Base-by-base conservation (phyloP, 768 basidiomycete species). In the Galerina sulciceps region DNA sequence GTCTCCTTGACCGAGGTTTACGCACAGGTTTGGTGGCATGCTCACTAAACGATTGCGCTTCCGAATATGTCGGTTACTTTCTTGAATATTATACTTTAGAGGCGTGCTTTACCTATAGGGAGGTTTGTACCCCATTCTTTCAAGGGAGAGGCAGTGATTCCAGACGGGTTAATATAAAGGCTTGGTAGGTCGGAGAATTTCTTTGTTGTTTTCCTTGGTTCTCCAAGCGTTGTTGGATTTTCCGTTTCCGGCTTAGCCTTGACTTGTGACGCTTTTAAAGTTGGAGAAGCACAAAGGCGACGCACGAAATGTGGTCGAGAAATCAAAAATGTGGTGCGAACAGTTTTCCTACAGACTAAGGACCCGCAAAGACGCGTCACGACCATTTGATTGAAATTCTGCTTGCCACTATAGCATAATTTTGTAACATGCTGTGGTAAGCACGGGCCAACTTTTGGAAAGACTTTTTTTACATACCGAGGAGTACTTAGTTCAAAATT, bases 121-220 rank as follows among this genome's bases (percentile, higher is more conserved):
- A 31, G 26, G 26, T 31, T 8, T 31, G 26, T 8, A 37, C 11
- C 31, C 79, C 80, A 85, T 17, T 77, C 75, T 20, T 60, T 64
- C 17, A 87, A 66, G 14, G 85, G 76, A 50, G 68, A 55, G 38
- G 81, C 80, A 42, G 66, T 62, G 17, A 69, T 67, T 41, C 83
- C 85, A 68, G 84, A 79, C 22, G 77, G 74, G 44, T 74, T 68
- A 20, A 78, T 50, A 64, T 73, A 81, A 35, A 68, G 64, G 20
- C 75, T 74, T 11, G 91, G 91, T 5, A 93, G 78, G 23, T 90
- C 87, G 15, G 76, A 68, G 51, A 79, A 82, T 41, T 76, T 81
- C 68, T 87, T 91, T 61, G 61, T 71, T 43, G 50, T 66, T 58
- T 41, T 66, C 51, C 40, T 62, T 18, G 61, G 40, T 40, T 62